These are phyloP conservation scores for Phaeosphaeriaceae sp. DNA, from an alignment of 2,329 filamentous ascomycete genomes.

Conservation along the genomic window DNA sequence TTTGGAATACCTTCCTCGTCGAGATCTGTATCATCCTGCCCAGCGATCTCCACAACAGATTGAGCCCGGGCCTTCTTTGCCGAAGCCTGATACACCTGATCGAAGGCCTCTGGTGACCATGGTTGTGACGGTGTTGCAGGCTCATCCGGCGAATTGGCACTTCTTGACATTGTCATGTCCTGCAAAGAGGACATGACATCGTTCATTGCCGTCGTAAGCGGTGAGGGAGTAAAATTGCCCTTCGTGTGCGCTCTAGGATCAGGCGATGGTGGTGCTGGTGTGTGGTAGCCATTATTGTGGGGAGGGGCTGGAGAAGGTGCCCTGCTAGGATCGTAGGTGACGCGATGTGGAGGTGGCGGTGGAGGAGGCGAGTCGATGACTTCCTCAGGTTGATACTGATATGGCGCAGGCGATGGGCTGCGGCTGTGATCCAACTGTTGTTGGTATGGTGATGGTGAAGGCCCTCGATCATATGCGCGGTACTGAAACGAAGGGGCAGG, in stretches of 20 bases:
- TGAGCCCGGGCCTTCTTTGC: conserved; percentile 58
- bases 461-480: conserved; percentile 46
- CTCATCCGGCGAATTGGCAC: conserved; percentile 59
- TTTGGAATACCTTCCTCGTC: conserved; percentile 69
- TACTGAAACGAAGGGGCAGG: conserved; percentile 46
- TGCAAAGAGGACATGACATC: conserved; percentile 95
- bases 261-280: conserved; percentile 72
- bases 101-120: conserved; percentile 92
- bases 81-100: conserved; percentile 57
- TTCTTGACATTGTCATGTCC: conserved; percentile 72
- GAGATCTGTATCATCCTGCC: conserved; percentile 58
- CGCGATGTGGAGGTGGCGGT: conserved; percentile 80
- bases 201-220: conserved; percentile 93
- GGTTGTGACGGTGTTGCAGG: conserved; percentile 69
- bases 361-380: conserved; percentile 70
- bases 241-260: conserved; percentile 39
- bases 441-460: conserved; percentile 49
- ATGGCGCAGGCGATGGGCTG: conserved; percentile 40
- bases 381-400: conserved; percentile 31
- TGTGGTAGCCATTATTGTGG: conserved; percentile 56
- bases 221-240: conserved; percentile 75
- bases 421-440: conserved; percentile 30
- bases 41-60: conserved; percentile 74
- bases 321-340: conserved; percentile 57
- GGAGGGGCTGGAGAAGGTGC: conserved; percentile 43